Percentiles rank a stretch among this genome's conserved stretches.
Conservation (phyloP, 2,329 filamentous ascomycete genomes). For the Talaromyces sp. region DNA sequence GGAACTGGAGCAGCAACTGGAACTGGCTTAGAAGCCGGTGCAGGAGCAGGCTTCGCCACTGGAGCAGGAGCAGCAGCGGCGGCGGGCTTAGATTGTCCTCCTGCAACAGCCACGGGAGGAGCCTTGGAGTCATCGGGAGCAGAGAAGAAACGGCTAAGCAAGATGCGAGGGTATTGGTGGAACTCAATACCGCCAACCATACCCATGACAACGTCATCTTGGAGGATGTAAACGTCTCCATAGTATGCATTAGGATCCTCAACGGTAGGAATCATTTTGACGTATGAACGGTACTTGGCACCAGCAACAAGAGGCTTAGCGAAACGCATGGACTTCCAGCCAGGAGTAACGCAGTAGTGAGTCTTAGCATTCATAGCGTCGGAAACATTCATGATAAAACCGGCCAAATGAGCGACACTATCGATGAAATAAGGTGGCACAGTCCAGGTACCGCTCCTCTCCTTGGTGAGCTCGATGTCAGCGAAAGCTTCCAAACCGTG, state of each 20-base stretch:
- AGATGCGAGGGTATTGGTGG: conserved; percentile 22
- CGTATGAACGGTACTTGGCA: conserved; percentile 33
- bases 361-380: conserved; percentile 31
- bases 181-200: conserved; percentile 20
- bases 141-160: conserved; percentile 40
- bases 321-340: conserved; percentile 34
- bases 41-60: not conserved
- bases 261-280: conserved; percentile 33
- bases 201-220: conserved; percentile 26
- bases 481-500: conserved; percentile 26
- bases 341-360: conserved; percentile 38
- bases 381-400: conserved; percentile 41
- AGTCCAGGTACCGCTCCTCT: conserved; percentile 22
- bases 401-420: conserved; percentile 35
- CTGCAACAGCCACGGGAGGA: not conserved
- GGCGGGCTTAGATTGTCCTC: not conserved
- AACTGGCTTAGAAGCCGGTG: not conserved
- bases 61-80: not conserved
- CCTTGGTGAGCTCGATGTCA: conserved; percentile 28
- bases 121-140: conserved; percentile 26
- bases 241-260: conserved; percentile 33
- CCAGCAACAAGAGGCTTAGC: conserved; percentile 26
- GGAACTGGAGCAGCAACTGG: not conserved
- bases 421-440: conserved; percentile 38
- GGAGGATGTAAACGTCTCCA: conserved; percentile 27